Base-by-base conservation (phyloP, 257 asterid species). In the Rubia yunnanensis region DNA sequence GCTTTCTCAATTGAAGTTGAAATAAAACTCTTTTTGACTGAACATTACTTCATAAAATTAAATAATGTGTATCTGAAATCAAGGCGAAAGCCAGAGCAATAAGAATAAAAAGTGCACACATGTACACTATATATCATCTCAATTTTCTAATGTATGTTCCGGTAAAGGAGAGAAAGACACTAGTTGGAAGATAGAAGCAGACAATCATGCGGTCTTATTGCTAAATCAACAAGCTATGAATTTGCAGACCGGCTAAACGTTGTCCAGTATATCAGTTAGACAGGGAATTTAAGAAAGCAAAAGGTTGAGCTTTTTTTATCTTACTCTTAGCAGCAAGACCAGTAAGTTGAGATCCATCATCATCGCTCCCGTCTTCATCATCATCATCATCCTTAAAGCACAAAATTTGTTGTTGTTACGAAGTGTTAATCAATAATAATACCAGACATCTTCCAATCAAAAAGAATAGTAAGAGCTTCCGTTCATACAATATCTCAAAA, bases 281-380 rank as follows among this genome's bases (percentile, higher is more conserved):
- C 30, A 44, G 52, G n/a, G 52, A 6, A n/a, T n/a, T n/a, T n/a
- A 44, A 54, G 39, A 55, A 32, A 64, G 41, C 59, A 39, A 63
- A 59, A 72, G 28, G 62, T 26, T 72, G 10, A 64, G 73, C 27
- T 44, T 63, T 41, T n/a, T 18, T 22, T 38, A 27, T 57, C 87
- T 68, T 85, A 92, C 99, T 87, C 75, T 87, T 83, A 39, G 94
- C 95, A 65, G 75, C 87, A 73, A 84, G 70, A 50, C 95, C 91
- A 73, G 77, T 91, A 13, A 84, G 83, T 10, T 76, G 71, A 66
- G 74, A 44, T 63, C 80, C 91, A 70, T 86, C 89, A 11, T 65
- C 68, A 30, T 56, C 18, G 23, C 73, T 72, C 17, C 71, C 78
- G 11, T 80, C 79, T 0, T 67, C 71, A 2, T 71, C 74, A 2